Conservation (phyloP, 768 basidiomycete genomes). For the Auricularia sp. region DNA sequence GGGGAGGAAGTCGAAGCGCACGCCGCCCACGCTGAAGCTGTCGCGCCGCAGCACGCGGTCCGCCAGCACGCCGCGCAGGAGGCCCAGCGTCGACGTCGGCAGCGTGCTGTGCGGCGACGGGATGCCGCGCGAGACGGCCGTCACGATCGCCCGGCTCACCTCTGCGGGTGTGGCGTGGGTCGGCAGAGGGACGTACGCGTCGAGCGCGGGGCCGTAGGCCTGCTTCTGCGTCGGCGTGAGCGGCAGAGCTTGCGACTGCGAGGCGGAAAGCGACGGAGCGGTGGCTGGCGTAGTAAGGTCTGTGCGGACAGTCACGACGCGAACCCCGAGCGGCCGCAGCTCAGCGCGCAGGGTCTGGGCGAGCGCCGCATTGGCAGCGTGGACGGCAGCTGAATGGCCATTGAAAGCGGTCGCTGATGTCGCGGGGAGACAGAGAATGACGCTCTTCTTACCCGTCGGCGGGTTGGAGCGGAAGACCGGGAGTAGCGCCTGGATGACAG, state of each 20-base stretch:
- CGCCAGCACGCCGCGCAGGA: conserved; percentile 49
- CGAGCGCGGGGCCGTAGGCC: conserved; percentile 64
- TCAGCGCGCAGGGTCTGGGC: conserved; percentile 65
- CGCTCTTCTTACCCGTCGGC: conserved; percentile 40
- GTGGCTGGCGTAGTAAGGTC: no score
- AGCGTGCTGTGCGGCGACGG: conserved; percentile 39
- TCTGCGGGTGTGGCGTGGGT: not conserved
- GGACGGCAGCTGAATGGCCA: conserved; percentile 37
- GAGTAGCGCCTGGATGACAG: conserved; percentile 64
- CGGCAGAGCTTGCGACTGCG: conserved; percentile 46
- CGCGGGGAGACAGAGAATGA: conserved; percentile 68
- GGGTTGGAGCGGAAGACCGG: conserved; percentile 67
- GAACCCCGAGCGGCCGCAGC: conserved; percentile 45
- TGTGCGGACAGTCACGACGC: conserved; percentile 55
- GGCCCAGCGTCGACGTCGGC: conserved; percentile 52
- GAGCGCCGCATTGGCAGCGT: conserved; percentile 60
- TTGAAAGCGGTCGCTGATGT: conserved; percentile 9
- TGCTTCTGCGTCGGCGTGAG: conserved; percentile 62
- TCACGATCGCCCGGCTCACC: not conserved
- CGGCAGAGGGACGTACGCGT: conserved; percentile 20
- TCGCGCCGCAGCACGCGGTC: conserved; percentile 21
- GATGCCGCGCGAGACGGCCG: conserved; percentile 23
- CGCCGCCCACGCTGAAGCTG: conserved; percentile 1
- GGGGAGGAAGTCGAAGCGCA: conserved; percentile 36
- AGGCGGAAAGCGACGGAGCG: conserved; percentile 20